Conservation (phyloP, 305 asterid genomes). For the Solanum hybrid region DNA sequence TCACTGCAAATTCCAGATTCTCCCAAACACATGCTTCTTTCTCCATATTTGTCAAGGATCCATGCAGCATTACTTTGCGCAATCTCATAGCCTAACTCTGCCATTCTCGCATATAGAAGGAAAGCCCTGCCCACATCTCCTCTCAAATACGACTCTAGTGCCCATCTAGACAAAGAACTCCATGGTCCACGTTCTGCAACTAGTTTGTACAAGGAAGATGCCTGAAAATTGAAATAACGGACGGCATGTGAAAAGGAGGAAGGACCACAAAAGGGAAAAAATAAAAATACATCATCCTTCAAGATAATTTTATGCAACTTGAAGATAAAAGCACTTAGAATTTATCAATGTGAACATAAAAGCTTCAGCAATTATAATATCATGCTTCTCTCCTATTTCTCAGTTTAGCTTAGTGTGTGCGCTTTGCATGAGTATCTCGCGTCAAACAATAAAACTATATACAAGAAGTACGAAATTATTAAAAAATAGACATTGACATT, state of each 20-base stretch:
- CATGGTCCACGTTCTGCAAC: constrained; percentile 99
- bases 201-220: constrained; percentile 73
- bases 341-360: not conserved
- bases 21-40: constrained; percentile 68
- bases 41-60: constrained; percentile 91
- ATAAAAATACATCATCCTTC: not conserved
- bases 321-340: not conserved
- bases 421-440: not conserved
- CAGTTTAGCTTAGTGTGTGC: not conserved
- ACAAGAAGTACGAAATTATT: not conserved
- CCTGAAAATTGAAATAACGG: constrained; percentile 32
- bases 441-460: not conserved
- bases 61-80: constrained; percentile 99
- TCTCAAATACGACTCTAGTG: constrained; percentile 79
- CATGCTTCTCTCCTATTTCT: not conserved
- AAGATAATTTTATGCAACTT: not conserved
- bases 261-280: not conserved
- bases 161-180: constrained; percentile 99
- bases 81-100: constrained; percentile 89
- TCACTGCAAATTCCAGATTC: constrained; percentile 46
- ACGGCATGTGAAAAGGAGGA: not conserved
- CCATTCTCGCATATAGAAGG: constrained; percentile 82
- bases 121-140: constrained; percentile 90
- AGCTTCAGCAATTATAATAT: not conserved
- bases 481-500: not conserved